Percentiles rank a stretch among this genome's conserved stretches.
Conservation (phyloP, 106 monocot genomes). For the Gastrodia elata region DNA sequence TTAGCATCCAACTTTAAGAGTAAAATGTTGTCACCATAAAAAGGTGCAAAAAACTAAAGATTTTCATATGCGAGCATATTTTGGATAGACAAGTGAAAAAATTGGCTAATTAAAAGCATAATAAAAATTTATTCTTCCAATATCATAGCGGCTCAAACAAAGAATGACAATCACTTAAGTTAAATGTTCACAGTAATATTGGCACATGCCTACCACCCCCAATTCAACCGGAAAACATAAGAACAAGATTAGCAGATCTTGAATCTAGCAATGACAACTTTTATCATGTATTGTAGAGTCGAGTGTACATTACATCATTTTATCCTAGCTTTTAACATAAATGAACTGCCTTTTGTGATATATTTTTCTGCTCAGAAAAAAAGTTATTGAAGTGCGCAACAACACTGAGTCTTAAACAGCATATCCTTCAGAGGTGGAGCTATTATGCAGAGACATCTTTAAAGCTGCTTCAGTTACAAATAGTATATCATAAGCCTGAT, state of each 20-base stretch:
- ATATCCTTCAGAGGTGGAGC: too few species aligned
- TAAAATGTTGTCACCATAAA: not conserved
- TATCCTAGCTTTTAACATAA: too few species aligned
- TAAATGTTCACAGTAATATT: not conserved
- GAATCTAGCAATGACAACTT: too few species aligned
- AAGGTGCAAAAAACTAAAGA: not conserved
- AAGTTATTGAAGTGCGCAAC: too few species aligned
- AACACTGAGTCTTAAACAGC: too few species aligned
- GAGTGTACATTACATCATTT: too few species aligned
- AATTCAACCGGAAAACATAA: not conserved
- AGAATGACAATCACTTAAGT: not conserved
- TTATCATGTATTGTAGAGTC: too few species aligned
- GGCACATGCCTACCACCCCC: not conserved
- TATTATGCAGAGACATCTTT: too few species aligned
- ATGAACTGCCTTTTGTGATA: too few species aligned
- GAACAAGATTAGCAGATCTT: not conserved
- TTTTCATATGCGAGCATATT: not conserved
- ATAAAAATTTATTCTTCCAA: not conserved
- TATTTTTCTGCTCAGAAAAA: too few species aligned
- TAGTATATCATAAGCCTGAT: too few species aligned
- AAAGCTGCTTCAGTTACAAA: too few species aligned
- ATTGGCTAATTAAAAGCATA: not conserved
- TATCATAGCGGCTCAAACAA: not conserved
- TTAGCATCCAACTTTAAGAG: not conserved
- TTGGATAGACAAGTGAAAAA: not conserved